Conservation (phyloP, 2,329 filamentous ascomycete genomes). For the Dichotomopilus funicola region DNA sequence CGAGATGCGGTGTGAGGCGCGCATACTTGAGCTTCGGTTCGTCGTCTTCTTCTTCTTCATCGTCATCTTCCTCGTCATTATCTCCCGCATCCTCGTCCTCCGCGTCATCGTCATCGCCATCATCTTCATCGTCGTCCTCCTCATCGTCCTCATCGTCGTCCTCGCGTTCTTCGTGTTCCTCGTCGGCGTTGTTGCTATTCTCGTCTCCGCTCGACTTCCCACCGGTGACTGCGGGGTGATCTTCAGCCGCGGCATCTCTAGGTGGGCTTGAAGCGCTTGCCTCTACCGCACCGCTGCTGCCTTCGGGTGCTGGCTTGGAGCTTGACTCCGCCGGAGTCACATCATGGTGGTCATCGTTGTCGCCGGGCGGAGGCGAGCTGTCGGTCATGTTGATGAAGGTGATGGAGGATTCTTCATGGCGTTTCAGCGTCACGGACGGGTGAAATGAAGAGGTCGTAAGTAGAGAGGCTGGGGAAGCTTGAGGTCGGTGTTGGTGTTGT, state of each 20-base stretch:
- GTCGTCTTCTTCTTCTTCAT: constrained; percentile 74
- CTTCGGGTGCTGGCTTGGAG: constrained; percentile 2
- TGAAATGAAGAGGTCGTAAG: neutral
- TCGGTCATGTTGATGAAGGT: constrained; percentile 25
- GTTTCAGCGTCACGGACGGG: neutral
- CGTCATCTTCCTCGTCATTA: constrained; percentile 49
- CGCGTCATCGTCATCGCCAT: constrained; percentile 33
- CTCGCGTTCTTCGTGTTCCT: constrained; percentile 11
- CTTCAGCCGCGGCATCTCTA: neutral
- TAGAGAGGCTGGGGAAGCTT: neutral
- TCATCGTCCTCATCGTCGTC: constrained; percentile 23
- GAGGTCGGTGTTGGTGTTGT: neutral
- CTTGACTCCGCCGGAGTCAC: constrained; percentile 4
- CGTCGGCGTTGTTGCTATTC: neutral
- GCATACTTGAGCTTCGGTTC: constrained; percentile 93
- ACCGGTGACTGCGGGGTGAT: constrained; percentile 20
- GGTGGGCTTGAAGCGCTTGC: neutral
- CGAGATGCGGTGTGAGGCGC: constrained; percentile 73
- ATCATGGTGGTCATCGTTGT: constrained; percentile 17
- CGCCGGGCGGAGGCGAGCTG: constrained; percentile 23
- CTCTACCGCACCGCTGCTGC: constrained; percentile 1
- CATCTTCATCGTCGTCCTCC: constrained; percentile 29
- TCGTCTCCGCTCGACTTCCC: constrained; percentile 15
- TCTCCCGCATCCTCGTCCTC: constrained; percentile 41
- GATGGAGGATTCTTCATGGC: constrained; percentile 21